A percentile compares a stretch with the other conserved stretches of the same genome.
These are phyloP conservation scores for Penicillium turbatum DNA, from an alignment of 495 filamentous ascomycete genomes.

Conservation along the genomic window DNA sequence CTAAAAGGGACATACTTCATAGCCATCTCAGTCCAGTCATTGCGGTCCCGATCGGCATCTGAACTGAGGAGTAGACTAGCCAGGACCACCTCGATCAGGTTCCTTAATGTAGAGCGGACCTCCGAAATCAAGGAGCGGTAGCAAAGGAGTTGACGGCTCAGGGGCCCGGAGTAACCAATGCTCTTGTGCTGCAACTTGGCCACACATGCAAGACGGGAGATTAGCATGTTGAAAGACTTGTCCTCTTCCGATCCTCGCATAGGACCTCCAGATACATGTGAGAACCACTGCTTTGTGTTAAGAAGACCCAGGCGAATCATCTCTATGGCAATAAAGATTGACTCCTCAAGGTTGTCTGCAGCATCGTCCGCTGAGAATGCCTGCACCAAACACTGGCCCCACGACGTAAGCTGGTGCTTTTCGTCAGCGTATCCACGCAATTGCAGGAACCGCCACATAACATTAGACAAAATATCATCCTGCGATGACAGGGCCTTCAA, in stretches of 20 bases:
- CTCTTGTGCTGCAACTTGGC: conserved; percentile 74
- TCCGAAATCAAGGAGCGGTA: conserved; percentile 80
- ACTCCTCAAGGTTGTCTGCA: conserved; percentile 53
- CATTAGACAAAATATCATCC: conserved; percentile 71
- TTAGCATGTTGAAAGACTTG: conserved; percentile 66
- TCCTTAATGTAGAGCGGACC: conserved; percentile 71
- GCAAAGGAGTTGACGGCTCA: conserved; percentile 82
- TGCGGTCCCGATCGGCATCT: conserved; percentile 64
- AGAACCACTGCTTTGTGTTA: conserved; percentile 58
- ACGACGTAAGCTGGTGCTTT: conserved; percentile 73
- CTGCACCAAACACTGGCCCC: conserved; percentile 74
- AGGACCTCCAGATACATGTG: conserved; percentile 55
- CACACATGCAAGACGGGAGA: conserved; percentile 80
- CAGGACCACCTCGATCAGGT: conserved; percentile 75
- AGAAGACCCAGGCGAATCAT: conserved; percentile 71
- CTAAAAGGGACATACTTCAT: conserved; percentile 54
- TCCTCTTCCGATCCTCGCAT: conserved; percentile 57
- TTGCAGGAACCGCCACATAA: conserved; percentile 83
- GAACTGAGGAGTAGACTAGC: conserved; percentile 76
- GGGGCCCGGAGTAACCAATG: conserved; percentile 90
- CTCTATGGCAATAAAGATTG: conserved; percentile 74
- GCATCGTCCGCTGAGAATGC: conserved; percentile 59
- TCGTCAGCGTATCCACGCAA: conserved; percentile 79
- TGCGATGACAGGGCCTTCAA: conserved; percentile 43
- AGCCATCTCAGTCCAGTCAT: conserved; percentile 66